Evolutionary conservation across 805 yeast genomes (phyloP).

Genomic region (Wickerhamiella bombiphila): DNA sequence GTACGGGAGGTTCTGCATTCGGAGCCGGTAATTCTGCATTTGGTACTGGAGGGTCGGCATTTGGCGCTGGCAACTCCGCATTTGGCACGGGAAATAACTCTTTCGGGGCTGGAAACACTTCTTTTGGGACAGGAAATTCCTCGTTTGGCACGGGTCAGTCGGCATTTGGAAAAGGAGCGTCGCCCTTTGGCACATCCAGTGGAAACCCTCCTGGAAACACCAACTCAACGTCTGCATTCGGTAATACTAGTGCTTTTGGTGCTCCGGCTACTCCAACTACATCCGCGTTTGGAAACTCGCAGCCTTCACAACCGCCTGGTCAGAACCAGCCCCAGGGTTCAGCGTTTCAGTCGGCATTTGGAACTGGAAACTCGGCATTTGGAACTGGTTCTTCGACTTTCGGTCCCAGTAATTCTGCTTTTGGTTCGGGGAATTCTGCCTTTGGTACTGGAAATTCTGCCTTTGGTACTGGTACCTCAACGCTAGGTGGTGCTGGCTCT

Average conservation of each 20-base stretch:
- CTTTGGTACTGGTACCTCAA: neutral
- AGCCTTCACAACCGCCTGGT: neutral
- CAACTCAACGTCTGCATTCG: slow-evolving; percentile 4
- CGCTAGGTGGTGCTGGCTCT: too few relatives aligned
- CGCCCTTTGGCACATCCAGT: slow-evolving; percentile 3
- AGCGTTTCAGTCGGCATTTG: slow-evolving; percentile 1
- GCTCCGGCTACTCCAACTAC: too few relatives aligned
- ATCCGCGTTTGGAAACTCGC: neutral
- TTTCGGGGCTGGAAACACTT: slow-evolving; percentile 1
- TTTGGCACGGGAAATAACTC: slow-evolving; percentile 1
- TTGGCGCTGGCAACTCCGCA: neutral
- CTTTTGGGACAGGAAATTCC: slow-evolving; percentile 6
- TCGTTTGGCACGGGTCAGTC: slow-evolving; percentile 5
- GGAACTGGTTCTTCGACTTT: slow-evolving; percentile 10
- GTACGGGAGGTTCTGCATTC: slow-evolving; percentile 7
- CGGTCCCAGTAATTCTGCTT: slow-evolving; percentile 10
- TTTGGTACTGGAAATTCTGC: neutral
- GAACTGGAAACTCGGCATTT: slow-evolving; percentile 3
- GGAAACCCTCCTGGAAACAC: too few relatives aligned
- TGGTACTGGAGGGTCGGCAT: slow-evolving; percentile 6
- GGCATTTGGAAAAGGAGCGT: slow-evolving; percentile 5
- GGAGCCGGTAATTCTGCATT: slow-evolving; percentile 6
- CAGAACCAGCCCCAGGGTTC: neutral
- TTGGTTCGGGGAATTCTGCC: slow-evolving; percentile 1
- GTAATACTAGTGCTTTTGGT: slow-evolving; percentile 5